A percentile compares a stretch with the other conserved stretches of the same genome.
These are phyloP conservation scores for Lactarius sp. DNA, from an alignment of 768 basidiomycete species.

Conservation along the genomic window DNA sequence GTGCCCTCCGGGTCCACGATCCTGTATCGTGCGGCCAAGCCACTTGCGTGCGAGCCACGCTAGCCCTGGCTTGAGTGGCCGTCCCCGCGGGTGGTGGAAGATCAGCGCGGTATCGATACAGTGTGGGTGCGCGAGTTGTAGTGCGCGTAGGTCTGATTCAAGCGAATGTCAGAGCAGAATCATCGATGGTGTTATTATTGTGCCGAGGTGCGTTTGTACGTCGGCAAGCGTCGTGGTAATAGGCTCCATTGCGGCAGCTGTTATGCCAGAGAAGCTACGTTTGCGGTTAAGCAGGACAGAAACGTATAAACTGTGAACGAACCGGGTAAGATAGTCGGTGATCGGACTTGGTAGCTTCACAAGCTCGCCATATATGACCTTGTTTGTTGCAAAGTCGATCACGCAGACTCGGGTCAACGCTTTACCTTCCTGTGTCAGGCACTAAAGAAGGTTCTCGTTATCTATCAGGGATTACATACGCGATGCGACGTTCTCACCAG, in stretches of 20 bases:
- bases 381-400: slow-evolving; percentile 35
- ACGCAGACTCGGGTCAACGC: slow-evolving; percentile 83
- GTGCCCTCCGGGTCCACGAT: too few species aligned
- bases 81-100: slow-evolving; percentile 46
- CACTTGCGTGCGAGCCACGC: slow-evolving; percentile 97
- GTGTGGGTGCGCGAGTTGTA: slow-evolving; percentile 21
- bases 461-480: background rate
- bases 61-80: slow-evolving; percentile 89
- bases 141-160: slow-evolving; percentile 78
- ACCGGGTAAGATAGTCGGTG: slow-evolving; percentile 90
- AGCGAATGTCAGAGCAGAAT: slow-evolving; percentile 92
- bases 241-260: slow-evolving; percentile 54
- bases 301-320: slow-evolving; percentile 22
- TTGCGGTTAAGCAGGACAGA: background rate
- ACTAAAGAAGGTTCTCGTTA: slow-evolving; percentile 47
- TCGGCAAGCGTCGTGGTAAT: slow-evolving; percentile 76
- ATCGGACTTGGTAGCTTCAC: slow-evolving; percentile 86
- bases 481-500: slow-evolving; percentile 56
- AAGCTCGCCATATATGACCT: slow-evolving; percentile 80
- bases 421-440: slow-evolving; percentile 84
- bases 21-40: too few species aligned
- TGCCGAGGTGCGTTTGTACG: slow-evolving; percentile 68
- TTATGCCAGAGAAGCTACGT: slow-evolving; percentile 89
- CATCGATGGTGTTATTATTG: slow-evolving; percentile 57
- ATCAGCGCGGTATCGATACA: too few species aligned